These are phyloP conservation scores for Suhomyces wounanorum DNA, from an alignment of 1,139 yeast genomes.

Conservation along the genomic window DNA sequence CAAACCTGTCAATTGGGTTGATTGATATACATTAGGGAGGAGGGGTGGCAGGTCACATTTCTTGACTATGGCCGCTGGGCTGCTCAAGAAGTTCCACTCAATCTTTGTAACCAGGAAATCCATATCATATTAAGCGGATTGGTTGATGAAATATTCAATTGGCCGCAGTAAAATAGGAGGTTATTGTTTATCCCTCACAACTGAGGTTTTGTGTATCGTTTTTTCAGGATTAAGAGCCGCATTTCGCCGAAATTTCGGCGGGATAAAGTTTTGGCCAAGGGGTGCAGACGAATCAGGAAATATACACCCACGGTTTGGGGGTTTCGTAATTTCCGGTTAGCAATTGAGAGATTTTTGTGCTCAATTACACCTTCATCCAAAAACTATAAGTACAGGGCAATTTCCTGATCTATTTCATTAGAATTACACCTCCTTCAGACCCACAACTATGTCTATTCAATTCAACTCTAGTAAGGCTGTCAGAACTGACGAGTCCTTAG, in stretches of 20 bases:
- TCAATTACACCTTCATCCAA: constrained; percentile 1
- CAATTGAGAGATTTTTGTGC: background rate
- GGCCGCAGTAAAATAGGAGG: constrained; percentile 8
- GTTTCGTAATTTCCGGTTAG: background rate
- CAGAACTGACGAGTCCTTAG: constrained; percentile 59
- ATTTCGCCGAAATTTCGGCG: constrained; percentile 37
- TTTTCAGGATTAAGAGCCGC: background rate
- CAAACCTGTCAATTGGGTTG: too few relatives aligned
- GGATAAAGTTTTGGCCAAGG: constrained; percentile 9
- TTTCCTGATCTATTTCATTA: constrained; percentile 9
- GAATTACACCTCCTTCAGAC: background rate
- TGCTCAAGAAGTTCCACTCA: background rate
- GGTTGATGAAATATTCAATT: background rate
- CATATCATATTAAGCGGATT: background rate
- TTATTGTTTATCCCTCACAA: constrained; percentile 1
- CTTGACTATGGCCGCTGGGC: too few relatives aligned
- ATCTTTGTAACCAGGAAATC: background rate
- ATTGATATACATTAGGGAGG: too few relatives aligned
- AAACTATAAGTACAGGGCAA: constrained; percentile 23
- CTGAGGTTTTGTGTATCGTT: constrained; percentile 3
- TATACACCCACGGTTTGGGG: constrained; percentile 1
- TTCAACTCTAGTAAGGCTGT: constrained; percentile 65
- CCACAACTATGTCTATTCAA: constrained; percentile 35
- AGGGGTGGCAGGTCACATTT: too few relatives aligned
- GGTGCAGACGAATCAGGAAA: constrained; percentile 4